These are phyloP conservation scores for Ilex aquifolium DNA, from an alignment of 257 asterid genomes.

Conservation along the genomic window DNA sequence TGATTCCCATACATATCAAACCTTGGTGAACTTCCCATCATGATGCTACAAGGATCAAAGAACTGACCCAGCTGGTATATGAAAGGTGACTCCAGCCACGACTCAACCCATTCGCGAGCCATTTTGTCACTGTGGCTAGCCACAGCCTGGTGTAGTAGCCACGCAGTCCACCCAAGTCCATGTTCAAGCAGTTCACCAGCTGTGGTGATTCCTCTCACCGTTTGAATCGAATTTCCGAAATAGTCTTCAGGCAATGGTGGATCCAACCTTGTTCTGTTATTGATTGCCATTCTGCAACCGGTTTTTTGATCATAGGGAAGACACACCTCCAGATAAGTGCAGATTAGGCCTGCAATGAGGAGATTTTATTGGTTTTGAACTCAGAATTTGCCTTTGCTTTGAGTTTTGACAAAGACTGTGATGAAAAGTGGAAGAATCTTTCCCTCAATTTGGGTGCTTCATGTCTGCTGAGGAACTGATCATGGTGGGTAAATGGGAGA, in stretches of 20 bases:
- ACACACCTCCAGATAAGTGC: conserved; percentile 32
- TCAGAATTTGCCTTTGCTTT: conserved; percentile 28
- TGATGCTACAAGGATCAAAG: conserved; percentile 19
- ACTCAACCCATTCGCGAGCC: conserved; percentile 17
- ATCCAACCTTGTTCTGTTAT: conserved; percentile 18
- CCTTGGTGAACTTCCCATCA: conserved; percentile 31
- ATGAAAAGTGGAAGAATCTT: conserved; percentile 25
- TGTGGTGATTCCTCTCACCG: conserved; percentile 4
- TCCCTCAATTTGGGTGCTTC: conserved; percentile 19
- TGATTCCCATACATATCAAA: conserved; percentile 27
- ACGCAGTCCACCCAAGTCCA: conserved; percentile 27
- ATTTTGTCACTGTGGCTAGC: conserved; percentile 6
- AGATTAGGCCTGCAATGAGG: conserved; percentile 30
- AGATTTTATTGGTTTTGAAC: conserved; percentile 19
- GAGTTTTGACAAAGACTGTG: conserved; percentile 15
- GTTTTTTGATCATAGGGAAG: conserved; percentile 11
- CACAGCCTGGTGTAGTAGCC: conserved; percentile 22
- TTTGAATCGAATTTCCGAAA: conserved; percentile 19
- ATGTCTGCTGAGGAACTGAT: conserved; percentile 12
- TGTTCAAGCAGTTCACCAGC: conserved; percentile 14
- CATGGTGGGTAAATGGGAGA: conserved; percentile 18
- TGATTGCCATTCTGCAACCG: conserved; percentile 9
- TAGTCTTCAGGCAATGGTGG: conserved; percentile 18
- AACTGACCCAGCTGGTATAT: conserved; percentile 9
- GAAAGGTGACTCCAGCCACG: conserved; percentile 13